Base-by-base conservation (phyloP, 148 eudicot genomes). In the Chenopodium suecicum region DNA sequence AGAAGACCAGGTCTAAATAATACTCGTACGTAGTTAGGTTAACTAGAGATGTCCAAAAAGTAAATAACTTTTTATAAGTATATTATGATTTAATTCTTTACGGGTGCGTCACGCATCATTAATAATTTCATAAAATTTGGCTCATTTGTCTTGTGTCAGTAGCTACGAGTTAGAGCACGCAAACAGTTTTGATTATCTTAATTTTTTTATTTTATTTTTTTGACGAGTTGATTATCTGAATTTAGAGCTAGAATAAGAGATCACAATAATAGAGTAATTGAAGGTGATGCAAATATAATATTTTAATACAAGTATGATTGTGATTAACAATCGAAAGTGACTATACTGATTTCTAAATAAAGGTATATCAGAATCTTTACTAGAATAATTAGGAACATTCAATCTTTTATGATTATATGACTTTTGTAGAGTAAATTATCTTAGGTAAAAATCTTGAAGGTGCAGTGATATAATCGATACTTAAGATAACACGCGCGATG, bases 71-170 rank as follows among this genome's bases (percentile, higher is more conserved):
- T 9, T 12, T 50, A 50, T 6, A 41, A 41, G 44, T 41, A 41
- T 41, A 41, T 8, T 9, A 63, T 29, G 29, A 66, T 23, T 34
- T 9, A 70, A 65, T 66, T 17, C 20, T 70, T 68, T 52, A 52
- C 65, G 65, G 63, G 47, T 79, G 81, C 74, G 81, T 79, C 75
- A 79, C 64, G 48, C 66, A 9, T 68, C 63, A 44, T 63, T 4
- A 0, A 29, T 67, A 13, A 13, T 25, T 8, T 9, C 10, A 22
- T 72, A 22, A 9, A 34, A 56, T 56, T 14, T 14, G 62, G 62
- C 17, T 56, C 62, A 56, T 56, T 54, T 75, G 46, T 75, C 65
- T 9, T 56, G n/a, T 52, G 65, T 29, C 12, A 29, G 37, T 75
- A 54, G 58, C 78, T 29, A 58, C 52, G 9, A n/a, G 23, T 31